Evolutionary conservation across 2,329 filamentous ascomycete species (phyloP).

Genomic region (Paracorniculantispora psalliotae): DNA sequence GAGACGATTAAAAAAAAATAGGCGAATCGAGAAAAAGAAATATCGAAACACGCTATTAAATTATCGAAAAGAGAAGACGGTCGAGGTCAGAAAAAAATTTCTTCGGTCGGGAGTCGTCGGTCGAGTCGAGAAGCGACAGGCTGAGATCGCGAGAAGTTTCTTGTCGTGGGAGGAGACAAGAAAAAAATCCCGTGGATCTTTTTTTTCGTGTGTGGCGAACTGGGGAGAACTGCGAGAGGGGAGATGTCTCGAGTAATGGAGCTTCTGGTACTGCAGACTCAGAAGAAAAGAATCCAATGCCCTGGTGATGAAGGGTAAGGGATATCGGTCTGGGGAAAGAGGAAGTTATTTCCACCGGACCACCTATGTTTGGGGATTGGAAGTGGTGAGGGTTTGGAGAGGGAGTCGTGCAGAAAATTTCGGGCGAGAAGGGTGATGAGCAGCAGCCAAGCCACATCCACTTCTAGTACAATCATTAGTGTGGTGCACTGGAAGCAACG

Average conservation of each 20-base stretch:
- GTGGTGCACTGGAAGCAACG: too few species aligned
- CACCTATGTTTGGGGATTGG: constrained; percentile 13
- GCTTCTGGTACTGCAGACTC: constrained; percentile 6
- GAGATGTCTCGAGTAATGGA: constrained; percentile 10
- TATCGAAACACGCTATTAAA: constrained; percentile 8
- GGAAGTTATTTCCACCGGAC: constrained; percentile 12
- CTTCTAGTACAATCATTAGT: too few species aligned
- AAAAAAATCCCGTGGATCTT: constrained; percentile 9
- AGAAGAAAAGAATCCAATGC: constrained; percentile 15
- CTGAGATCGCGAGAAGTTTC: constrained; percentile 8
- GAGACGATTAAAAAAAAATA: constrained; percentile 4
- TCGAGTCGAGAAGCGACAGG: constrained; percentile 4
- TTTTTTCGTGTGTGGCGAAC: neutral
- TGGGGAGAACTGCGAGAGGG: constrained; percentile 11
- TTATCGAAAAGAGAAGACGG: constrained; percentile 3
- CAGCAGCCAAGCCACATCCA: neutral
- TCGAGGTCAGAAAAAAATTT: neutral
- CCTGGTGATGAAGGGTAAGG: constrained; percentile 13
- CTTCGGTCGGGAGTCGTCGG: neutral
- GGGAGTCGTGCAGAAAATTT: constrained; percentile 12
- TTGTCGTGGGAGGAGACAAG: constrained; percentile 6
- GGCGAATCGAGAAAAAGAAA: neutral
- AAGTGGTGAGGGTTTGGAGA: constrained; percentile 14
- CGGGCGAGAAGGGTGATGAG: constrained; percentile 5
- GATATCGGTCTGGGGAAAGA: constrained; percentile 12